A percentile compares a stretch with the other conserved stretches of the same genome.
These are phyloP conservation scores for Ricinus communis DNA, from an alignment of 345 rosid genomes.

Conservation along the genomic window DNA sequence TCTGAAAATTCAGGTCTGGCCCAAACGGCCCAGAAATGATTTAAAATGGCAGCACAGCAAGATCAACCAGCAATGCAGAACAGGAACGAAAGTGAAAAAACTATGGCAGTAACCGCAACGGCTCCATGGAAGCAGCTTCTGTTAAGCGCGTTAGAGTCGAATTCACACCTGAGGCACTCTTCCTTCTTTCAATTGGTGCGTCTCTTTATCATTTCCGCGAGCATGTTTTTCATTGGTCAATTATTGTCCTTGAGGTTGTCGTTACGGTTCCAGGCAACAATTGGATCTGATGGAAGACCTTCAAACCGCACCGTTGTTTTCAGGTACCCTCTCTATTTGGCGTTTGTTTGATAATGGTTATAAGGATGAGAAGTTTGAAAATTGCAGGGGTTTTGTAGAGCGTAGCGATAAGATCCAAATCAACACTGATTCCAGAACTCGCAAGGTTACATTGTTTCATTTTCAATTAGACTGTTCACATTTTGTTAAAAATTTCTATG, in stretches of 20 bases:
- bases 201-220: background rate
- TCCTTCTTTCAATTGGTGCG: conserved; percentile 65
- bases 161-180: conserved; percentile 63
- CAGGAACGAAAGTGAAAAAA: background rate
- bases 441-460: conserved; percentile 47
- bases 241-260: background rate
- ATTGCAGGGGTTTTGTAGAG: conserved; percentile 73
- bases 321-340: conserved; percentile 39
- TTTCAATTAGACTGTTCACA: too few species aligned
- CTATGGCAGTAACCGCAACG: conserved; percentile 21
- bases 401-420: conserved; percentile 56
- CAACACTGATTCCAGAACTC: conserved; percentile 66
- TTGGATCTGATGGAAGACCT: conserved; percentile 74
- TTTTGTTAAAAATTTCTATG: too few species aligned
- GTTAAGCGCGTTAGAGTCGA: conserved; percentile 59
- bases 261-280: conserved; percentile 58
- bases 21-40: too few species aligned
- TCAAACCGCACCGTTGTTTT: conserved; percentile 85
- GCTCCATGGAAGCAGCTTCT: conserved; percentile 91
- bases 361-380: background rate
- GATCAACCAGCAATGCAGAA: background rate
- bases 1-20: background rate
- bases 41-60: too few species aligned
- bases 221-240: too few species aligned
- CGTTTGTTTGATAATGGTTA: background rate